These are phyloP conservation scores for Ensete ventricosum DNA, from an alignment of 176 grass and related monocot species.

Conservation along the genomic window DNA sequence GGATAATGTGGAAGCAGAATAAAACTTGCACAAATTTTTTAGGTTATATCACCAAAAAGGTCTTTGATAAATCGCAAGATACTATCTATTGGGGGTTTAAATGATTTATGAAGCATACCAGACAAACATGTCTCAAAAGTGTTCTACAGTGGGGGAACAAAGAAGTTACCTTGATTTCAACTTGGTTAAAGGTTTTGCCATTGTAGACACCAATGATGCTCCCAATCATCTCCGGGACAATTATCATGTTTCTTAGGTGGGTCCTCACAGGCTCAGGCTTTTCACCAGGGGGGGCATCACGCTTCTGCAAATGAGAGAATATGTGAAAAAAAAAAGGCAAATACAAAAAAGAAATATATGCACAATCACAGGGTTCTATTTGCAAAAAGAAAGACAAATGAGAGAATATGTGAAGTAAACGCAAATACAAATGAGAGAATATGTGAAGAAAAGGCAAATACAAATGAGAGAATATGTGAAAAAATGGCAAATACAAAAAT, in stretches of 20 bases:
- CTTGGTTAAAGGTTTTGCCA: constrained; percentile 9
- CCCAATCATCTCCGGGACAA: constrained; percentile 15
- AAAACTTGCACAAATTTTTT: no score
- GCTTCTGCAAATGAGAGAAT: constrained; percentile 1
- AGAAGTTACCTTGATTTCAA: constrained; percentile 9
- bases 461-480: no score
- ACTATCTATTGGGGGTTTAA: not conserved
- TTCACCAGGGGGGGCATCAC: constrained; percentile 11
- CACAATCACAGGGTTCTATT: no score
- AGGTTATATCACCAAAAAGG: no score
- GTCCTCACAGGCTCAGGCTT: constrained; percentile 13
- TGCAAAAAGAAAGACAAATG: no score
- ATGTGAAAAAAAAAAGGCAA: not conserved
- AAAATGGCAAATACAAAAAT: no score
- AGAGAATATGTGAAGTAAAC: not conserved
- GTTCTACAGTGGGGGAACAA: not conserved
- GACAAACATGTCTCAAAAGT: not conserved
- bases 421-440: no score
- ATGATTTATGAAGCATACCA: not conserved
- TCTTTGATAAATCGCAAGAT: not conserved
- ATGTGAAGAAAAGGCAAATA: no score
- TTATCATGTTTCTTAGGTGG: constrained; percentile 14
- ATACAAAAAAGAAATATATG: not conserved
- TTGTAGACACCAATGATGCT: constrained; percentile 17
- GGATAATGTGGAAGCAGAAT: no score